Base-by-base conservation (phyloP, 2,329 filamentous ascomycete genomes). In the Paecilomyces dactylethromorphus region DNA sequence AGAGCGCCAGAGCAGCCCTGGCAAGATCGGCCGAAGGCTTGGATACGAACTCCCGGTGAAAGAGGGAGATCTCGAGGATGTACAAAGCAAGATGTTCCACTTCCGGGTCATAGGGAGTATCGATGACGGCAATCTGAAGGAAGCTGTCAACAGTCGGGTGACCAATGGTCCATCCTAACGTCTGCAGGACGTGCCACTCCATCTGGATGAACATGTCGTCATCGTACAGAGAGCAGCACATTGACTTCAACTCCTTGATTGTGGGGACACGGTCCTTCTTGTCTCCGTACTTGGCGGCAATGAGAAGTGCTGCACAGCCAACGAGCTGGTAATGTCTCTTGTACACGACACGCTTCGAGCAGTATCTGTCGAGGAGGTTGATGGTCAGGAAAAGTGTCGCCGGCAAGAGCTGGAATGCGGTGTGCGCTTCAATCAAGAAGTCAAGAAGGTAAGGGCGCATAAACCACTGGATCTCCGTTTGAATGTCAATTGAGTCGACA, bases 181-280 rank as follows among this genome's bases (percentile, higher is more conserved):
- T 99, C 78, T 97, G 95, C 67, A 99, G 84, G 39, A 99, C 93
- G 75, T 99, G 94, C 92, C 95, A 97, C 80, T 99, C 94, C 94
- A 99, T 99, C 77, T 99, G 94, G 11, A 92, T 93, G 79, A 99
- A 99, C 94, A 99, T 99, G 79, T 96, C 93, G 55, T 96, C 92
- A 69, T 99, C 94, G 78, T 99, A 99, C 45, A 97, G 84, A 39
- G 90, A 92, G 78, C 94, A 97, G 84, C 94, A 99, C 94, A 99
- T 97, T 66, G 93, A 95, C 83, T 96, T 96, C 64, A 99, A 82
- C 75, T 99, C 94, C 73, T 91, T 87, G 73, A 99, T 95, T 64
- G 95, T 94, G 3, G 94, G 94, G n/a, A 99, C 94, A 56, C 92
- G 87, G 72, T 99, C 94, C 81, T 99, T 99, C 82, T 94, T 93